Percentiles rank a stretch among this genome's conserved stretches.
Evolutionary conservation across 352 stramenopile genomes (phyloP).

Genomic region (Phytophthora rubi): DNA sequence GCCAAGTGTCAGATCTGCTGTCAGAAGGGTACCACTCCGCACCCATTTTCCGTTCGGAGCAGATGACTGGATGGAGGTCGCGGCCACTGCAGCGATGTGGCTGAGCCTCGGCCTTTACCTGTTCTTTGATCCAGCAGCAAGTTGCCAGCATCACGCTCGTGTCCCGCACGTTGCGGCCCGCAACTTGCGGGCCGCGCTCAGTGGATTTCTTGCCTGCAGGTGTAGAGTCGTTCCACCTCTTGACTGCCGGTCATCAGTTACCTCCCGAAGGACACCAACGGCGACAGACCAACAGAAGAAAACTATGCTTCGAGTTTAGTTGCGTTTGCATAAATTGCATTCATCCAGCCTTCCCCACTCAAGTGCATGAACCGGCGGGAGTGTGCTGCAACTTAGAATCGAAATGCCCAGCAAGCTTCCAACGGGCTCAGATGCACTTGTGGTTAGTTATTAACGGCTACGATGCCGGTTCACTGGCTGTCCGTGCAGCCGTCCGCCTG

Average conservation of each 20-base stretch:
- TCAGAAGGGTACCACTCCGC: not conserved
- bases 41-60: not conserved
- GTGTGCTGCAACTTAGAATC: not conserved
- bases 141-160: not conserved
- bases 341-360: too few species aligned
- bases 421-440: slow-evolving; percentile 8
- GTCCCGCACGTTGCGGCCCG: too few species aligned
- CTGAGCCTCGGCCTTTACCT: not conserved
- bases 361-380: not conserved
- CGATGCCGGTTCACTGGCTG: slow-evolving; percentile 2
- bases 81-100: not conserved
- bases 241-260: not conserved
- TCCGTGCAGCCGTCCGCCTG: slow-evolving; percentile 5
- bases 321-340: too few species aligned
- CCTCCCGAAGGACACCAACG: not conserved
- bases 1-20: not conserved
- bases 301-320: not conserved
- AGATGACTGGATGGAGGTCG: not conserved
- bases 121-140: not conserved
- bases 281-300: not conserved
- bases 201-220: not conserved
- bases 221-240: not conserved
- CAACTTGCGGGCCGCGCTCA: not conserved
- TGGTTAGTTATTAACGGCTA: not conserved
- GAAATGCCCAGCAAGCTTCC: slow-evolving; percentile 3